Base-by-base conservation (phyloP, 2,329 filamentous ascomycete species). In the Talaromyces sp. region DNA sequence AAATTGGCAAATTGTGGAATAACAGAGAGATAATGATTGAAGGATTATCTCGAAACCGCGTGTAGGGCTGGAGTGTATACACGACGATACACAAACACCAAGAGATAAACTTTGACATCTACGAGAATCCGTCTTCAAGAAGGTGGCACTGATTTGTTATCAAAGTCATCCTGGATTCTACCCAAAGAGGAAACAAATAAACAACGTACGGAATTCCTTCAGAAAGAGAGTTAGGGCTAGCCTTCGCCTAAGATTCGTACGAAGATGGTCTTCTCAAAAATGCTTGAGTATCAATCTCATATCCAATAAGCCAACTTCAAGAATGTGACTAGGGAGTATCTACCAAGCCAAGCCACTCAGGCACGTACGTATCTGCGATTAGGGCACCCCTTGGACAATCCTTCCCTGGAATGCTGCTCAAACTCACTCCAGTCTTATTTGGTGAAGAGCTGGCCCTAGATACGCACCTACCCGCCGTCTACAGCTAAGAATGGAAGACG, bases 171-270 rank as follows among this genome's bases (percentile, higher is more conserved):
- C 22, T 54, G 24, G 31, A 31, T 57, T 35, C 16, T 14, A n/a
- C 19, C 60, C 48, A 50, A 35, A 62, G 27, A 24, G 60, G 50
- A 56, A 62, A 56, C 14, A 24, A 3, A n/a, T 56, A 62, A 62
- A 62, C 48, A 62, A 27, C 19, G 8, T 41, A 39, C 56, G 13
- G 56, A 59, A 59, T 59, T 59, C 56, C 37, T 59, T 37, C 37
- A 41, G 3, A 24, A 27, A 58, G 54, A 33, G 14, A 33, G 3
- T 39, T 45, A 59, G 52, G 52, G 33, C 13, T 56, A 56, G 33
- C 14, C 33, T 31, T 27, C 22, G 56, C 14, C 14, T 27, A 16
- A 27, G 2, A 11, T 9, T 31, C 22, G 47, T 50, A 48, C 22
- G n/a, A 8, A 4, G 45, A 8, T 10, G 4, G 45, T 7, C 22